phyloP scores from a whole-genome alignment of 129 eudicot species.

The Escallonia rubra region DNA sequence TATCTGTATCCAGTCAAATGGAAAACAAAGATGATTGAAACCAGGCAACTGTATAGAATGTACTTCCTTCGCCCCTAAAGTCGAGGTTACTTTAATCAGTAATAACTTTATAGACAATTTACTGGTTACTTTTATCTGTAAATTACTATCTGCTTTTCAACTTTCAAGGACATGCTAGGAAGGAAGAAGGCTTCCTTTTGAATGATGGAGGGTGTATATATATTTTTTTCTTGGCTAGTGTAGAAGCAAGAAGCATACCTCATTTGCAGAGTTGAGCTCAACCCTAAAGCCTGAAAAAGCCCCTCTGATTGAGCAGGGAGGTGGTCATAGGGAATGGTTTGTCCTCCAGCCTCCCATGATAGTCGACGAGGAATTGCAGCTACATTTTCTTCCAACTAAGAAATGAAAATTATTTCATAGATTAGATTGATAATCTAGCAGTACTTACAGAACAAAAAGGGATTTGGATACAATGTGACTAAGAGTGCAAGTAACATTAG shows the following conservation, averaged over 20 bases:
- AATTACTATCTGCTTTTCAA: background rate
- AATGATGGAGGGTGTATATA: background rate
- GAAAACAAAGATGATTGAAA: background rate
- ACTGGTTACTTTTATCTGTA: background rate
- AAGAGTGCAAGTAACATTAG: background rate
- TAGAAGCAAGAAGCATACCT: conserved; percentile 19
- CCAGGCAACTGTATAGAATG: no score
- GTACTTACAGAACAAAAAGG: background rate
- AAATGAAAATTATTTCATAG: background rate
- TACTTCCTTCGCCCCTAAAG: no score
- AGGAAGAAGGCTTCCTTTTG: background rate
- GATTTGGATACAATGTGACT: background rate
- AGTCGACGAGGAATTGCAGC: conserved; percentile 27
- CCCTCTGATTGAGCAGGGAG: conserved; percentile 44
- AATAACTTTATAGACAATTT: no score
- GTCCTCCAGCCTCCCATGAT: conserved; percentile 40
- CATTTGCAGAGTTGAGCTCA: conserved; percentile 34
- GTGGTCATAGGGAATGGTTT: conserved; percentile 36
- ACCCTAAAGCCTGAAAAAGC: conserved; percentile 46
- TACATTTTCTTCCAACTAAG: conserved; percentile 45
- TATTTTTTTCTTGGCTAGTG: no score
- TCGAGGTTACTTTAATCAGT: no score
- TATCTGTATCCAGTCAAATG: conserved; percentile 33
- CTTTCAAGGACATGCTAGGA: background rate
- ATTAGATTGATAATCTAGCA: background rate